Evolutionary conservation across 2,329 filamentous ascomycete genomes (phyloP).

Genomic region (Passalora sequoiae): DNA sequence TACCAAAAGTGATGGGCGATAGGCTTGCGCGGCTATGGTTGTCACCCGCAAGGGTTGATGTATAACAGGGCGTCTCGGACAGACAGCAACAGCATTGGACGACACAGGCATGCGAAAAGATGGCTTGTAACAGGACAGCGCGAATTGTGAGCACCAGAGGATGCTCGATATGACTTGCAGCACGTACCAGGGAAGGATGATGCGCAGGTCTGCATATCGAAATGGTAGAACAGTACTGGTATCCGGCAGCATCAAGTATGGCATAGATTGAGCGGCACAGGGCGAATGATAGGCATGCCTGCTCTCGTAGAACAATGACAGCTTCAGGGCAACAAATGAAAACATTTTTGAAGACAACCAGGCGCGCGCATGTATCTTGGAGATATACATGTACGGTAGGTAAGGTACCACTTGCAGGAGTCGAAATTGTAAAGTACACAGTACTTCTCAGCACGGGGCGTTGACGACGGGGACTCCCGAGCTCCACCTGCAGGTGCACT

Average conservation of each 20-base stretch:
- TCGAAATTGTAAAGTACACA: neutral
- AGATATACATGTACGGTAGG: too few relatives aligned
- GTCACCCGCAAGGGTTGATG: slow-evolving; percentile 15
- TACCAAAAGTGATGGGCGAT: slow-evolving; percentile 14
- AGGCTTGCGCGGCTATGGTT: slow-evolving; percentile 7
- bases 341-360: too few relatives aligned
- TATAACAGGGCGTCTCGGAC: slow-evolving; percentile 17
- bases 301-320: too few relatives aligned
- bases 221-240: slow-evolving; percentile 1
- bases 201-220: slow-evolving; percentile 12
- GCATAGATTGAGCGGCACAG: neutral
- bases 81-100: neutral
- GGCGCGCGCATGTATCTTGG: too few relatives aligned
- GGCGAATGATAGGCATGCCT: too few relatives aligned
- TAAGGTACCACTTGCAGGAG: neutral
- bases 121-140: slow-evolving; percentile 5
- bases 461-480: too few relatives aligned
- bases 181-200: slow-evolving; percentile 1
- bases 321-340: too few relatives aligned
- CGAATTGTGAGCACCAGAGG: neutral
- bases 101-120: neutral
- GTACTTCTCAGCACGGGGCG: neutral
- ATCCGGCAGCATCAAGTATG: neutral
- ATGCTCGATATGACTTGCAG: neutral
- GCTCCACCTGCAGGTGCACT: too few relatives aligned